Evolutionary conservation across 495 filamentous ascomycete species (phyloP), one percentile per base, ranked within the genome.

Genomic region (Tuber aestivum): DNA sequence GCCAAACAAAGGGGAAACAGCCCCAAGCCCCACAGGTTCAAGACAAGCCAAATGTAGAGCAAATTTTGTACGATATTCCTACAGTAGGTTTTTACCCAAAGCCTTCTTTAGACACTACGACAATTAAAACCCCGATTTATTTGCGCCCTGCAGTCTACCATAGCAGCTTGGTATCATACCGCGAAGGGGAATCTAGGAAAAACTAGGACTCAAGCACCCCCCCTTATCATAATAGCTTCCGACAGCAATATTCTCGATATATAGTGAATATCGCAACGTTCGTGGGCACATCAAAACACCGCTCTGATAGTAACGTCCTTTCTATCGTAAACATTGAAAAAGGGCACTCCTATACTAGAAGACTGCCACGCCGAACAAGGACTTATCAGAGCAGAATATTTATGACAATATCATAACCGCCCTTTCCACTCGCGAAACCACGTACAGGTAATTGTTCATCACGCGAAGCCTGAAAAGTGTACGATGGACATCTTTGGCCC

Each of bases 401-500:
- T 16, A 16, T 20, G 20, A 45, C 9, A 61, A 44, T 44, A 50
- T 61, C 23, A 48, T 18, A 18, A n/a, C n/a, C n/a, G 0, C 10
- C 23, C n/a, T 32, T 61, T 61, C 23, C 10, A 27, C 50, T 61
- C 50, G 3, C 1, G 50, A 32, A 61, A 14, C 50, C n/a, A n/a
- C 10, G 2, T 2, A 9, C 23, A 27, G 12, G n/a, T n/a, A 61
- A 61, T 14, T 10, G 27, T 3, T 27, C 50, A 61, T 27, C 50
- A 10, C n/a, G 9, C 2, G 2, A 61, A 10, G 10, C n/a, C 10
- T 61, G 23, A 61, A 71, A 69, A 69, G 5, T 16, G 12, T 18
- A 70, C 44, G 70, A 71, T 35, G 42, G 27, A 75, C 27, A 69
- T 37, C 41, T n/a, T n/a, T n/a, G 50, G 38, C 23, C 23, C 41